phyloP scores from a whole-genome alignment of 805 yeast species.

The Starmera quercuum region DNA sequence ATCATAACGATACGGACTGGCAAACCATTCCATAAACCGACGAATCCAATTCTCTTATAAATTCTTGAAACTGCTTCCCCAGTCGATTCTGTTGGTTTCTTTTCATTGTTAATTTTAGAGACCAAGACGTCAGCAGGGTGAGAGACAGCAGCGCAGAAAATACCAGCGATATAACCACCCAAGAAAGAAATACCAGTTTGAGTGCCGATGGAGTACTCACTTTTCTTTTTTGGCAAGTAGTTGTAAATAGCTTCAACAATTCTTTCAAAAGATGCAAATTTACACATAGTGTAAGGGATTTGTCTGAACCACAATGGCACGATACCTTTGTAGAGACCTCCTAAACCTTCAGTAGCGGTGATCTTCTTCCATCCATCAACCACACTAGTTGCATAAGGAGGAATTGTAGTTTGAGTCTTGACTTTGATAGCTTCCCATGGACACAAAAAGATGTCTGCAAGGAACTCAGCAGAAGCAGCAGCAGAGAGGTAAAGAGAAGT shows the following conservation, averaged over 20 bases:
- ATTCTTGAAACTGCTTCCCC: constrained; percentile 66
- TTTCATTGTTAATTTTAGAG: constrained; percentile 77
- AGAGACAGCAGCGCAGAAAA: constrained; percentile 89
- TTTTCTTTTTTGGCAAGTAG: constrained; percentile 63
- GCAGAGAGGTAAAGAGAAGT: constrained; percentile 76
- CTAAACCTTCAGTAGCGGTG: constrained; percentile 59
- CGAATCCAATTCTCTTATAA: constrained; percentile 77
- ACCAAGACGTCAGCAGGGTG: constrained; percentile 99
- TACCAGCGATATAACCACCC: constrained; percentile 97
- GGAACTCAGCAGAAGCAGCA: constrained; percentile 88
- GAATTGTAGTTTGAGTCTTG: constrained; percentile 86
- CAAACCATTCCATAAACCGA: constrained; percentile 92
- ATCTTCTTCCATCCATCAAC: constrained; percentile 62
- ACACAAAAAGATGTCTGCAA: constrained; percentile 86
- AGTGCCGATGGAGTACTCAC: constrained; percentile 59
- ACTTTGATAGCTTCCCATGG: constrained; percentile 96
- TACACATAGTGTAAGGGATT: constrained; percentile 97
- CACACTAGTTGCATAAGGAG: constrained; percentile 66
- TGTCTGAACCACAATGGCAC: constrained; percentile 95
- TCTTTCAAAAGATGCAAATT: constrained; percentile 90
- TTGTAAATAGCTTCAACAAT: constrained; percentile 77
- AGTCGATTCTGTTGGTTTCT: constrained; percentile 54
- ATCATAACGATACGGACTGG: constrained; percentile 93
- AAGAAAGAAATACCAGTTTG: constrained; percentile 93
- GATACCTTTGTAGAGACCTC: constrained; percentile 78